Evolutionary conservation across 2,329 filamentous ascomycete species (phyloP), one percentile per base, ranked within the genome.

Genomic region (Fusarium globosum): DNA sequence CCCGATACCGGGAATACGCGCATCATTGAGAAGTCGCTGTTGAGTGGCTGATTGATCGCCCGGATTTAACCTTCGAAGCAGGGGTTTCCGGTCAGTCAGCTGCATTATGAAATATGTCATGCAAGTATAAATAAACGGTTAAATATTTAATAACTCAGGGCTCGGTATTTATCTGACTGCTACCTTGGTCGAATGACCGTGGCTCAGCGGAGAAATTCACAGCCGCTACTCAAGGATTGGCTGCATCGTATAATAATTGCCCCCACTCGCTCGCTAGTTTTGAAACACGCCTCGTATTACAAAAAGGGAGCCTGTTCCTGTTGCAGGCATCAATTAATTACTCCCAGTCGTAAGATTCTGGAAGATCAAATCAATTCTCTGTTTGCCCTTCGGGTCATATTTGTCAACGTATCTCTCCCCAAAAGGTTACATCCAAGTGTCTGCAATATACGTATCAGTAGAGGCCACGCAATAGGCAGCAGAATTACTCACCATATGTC

Each of bases 341-440:
- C 13, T 4, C 30, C 23, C 11, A 13, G 28, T 21, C 16, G n/a
- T 46, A 11, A 46, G n/a, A 15, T 64, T 57, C 33, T 43, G 16
- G 5, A 51, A 57, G 8, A 48, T 23, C 16, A 46, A 14, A 60
- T 69, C 65, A 38, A 72, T 60, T 18, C 48, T 33, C 28, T 53
- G 49, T 20, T 71, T 56, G 11, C 64, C 70, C 7, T 9, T 21
- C 2, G 60, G 9, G 21, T 38, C 14, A 33, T 71, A 71, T 21
- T 46, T 41, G 2, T 20, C 8, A 20, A 71, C 52, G 39, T 65
- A 65, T n/a, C 23, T 58, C 7, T 72, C 68, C 10, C 70, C 68
- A 26, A 61, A 72, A 33, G 64, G 69, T 20, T 72, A 53, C 48
- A 72, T 60, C 68, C 65, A 69, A 18, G 61, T 72, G 8, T 61